These are phyloP conservation scores for Podospora pseudoanserina DNA, from an alignment of 495 filamentous ascomycete species.

Conservation along the genomic window DNA sequence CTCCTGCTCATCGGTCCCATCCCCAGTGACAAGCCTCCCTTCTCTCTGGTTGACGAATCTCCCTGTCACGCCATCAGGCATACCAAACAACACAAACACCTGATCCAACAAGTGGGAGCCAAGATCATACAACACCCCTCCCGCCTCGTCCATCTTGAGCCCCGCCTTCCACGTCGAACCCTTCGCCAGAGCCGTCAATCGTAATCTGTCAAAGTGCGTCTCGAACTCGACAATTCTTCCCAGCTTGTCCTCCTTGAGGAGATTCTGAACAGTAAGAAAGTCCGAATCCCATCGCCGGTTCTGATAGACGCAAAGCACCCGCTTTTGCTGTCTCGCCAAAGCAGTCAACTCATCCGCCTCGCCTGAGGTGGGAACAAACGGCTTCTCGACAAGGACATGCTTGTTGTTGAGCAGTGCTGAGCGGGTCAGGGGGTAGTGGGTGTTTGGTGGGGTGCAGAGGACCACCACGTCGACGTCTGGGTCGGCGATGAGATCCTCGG, in stretches of 20 bases:
- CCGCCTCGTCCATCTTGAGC: slow-evolving; percentile 58
- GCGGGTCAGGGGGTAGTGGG: slow-evolving; percentile 65
- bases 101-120: slow-evolving; percentile 85
- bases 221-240: slow-evolving; percentile 77
- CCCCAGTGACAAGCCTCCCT: slow-evolving; percentile 34
- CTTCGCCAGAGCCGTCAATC: slow-evolving; percentile 48
- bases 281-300: slow-evolving; percentile 86
- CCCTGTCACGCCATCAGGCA: slow-evolving; percentile 64
- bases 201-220: slow-evolving; percentile 76
- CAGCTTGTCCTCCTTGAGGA: slow-evolving; percentile 51
- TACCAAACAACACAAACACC: slow-evolving; percentile 70
- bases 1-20: slow-evolving; percentile 50
- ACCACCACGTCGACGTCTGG: slow-evolving; percentile 65
- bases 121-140: slow-evolving; percentile 75
- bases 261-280: slow-evolving; percentile 68
- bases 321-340: slow-evolving; percentile 59
- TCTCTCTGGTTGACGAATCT: slow-evolving; percentile 66
- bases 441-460: slow-evolving; percentile 70
- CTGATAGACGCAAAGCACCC: slow-evolving; percentile 76
- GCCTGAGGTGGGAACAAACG: slow-evolving; percentile 68
- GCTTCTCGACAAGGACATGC: slow-evolving; percentile 87
- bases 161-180: slow-evolving; percentile 61
- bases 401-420: slow-evolving; percentile 70
- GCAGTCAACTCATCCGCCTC: slow-evolving; percentile 69
- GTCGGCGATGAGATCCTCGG: slow-evolving; percentile 64